Percentiles rank a stretch among this genome's conserved stretches.
These are phyloP conservation scores for Monoraphidium neglectum DNA, from an alignment of 139 green algal genomes.

Conservation along the genomic window DNA sequence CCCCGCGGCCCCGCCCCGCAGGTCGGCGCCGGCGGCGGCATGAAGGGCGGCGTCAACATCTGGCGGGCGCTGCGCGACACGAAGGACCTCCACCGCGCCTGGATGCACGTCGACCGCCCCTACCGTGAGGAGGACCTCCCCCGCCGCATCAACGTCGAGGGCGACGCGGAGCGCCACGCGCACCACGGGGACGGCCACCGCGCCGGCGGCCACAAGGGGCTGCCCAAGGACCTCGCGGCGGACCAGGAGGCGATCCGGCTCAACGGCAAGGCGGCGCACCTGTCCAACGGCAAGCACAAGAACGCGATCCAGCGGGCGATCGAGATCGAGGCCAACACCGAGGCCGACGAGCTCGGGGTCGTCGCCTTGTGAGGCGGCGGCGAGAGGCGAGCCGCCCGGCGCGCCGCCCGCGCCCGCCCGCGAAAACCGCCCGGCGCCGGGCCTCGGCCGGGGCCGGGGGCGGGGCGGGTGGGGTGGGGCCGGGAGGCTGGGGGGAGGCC, in stretches of 20 bases:
- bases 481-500: no score
- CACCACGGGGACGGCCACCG: background rate
- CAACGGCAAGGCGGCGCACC: background rate
- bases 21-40: slow-evolving; percentile 60
- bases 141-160: slow-evolving; percentile 25
- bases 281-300: slow-evolving; percentile 5
- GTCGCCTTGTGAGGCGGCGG: slow-evolving; percentile 20
- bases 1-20: slow-evolving; percentile 19
- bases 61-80: slow-evolving; percentile 53
- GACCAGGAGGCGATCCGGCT: background rate
- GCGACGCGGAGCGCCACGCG: background rate
- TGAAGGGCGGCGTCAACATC: slow-evolving; percentile 61
- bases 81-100: slow-evolving; percentile 22
- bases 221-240: background rate
- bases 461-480: no score
- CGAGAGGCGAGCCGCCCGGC: background rate
- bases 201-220: background rate
- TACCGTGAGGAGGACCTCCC: slow-evolving; percentile 37
- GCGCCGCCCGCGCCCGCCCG: no score
- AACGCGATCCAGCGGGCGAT: slow-evolving; percentile 26
- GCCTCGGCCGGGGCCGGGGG: no score
- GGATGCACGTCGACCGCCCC: slow-evolving; percentile 14
- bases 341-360: slow-evolving; percentile 30
- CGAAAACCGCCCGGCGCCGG: no score
- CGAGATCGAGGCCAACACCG: slow-evolving; percentile 24